Evolutionary conservation across 2,329 filamentous ascomycete genomes (phyloP).

Genomic region (Penicillium corylophilum): DNA sequence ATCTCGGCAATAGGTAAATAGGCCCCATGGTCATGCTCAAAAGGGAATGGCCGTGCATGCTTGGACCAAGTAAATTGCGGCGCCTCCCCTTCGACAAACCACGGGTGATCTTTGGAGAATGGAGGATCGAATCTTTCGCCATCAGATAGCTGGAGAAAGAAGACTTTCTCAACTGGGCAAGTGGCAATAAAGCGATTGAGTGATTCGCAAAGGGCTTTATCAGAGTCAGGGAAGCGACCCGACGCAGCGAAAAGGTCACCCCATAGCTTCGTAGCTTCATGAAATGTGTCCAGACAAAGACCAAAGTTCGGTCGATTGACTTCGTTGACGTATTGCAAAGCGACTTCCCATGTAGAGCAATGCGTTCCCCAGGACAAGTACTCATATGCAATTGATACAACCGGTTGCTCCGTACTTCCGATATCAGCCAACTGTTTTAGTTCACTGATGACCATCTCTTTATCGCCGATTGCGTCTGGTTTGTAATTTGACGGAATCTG

Average conservation of each 20-base stretch:
- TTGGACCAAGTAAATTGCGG: constrained; percentile 33
- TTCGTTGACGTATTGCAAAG: constrained; percentile 24
- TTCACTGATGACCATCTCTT: constrained; percentile 29
- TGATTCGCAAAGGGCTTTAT: constrained; percentile 21
- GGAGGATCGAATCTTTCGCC: constrained; percentile 34
- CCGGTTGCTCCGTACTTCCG: constrained; percentile 17
- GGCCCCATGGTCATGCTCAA: constrained; percentile 15
- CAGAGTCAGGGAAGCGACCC: constrained; percentile 26
- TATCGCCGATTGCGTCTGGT: constrained; percentile 24
- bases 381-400: constrained; percentile 38
- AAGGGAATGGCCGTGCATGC: constrained; percentile 33
- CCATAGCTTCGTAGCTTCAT: constrained; percentile 35
- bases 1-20: no score
- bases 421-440: constrained; percentile 33
- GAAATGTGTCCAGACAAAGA: constrained; percentile 40
- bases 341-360: constrained; percentile 35
- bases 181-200: constrained; percentile 19
- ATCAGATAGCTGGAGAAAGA: constrained; percentile 40
- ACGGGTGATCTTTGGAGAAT: constrained; percentile 29
- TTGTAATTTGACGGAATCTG: constrained; percentile 35
- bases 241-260: constrained; percentile 24
- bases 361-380: constrained; percentile 34
- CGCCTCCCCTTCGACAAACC: constrained; percentile 30
- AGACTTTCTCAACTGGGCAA: constrained; percentile 31
- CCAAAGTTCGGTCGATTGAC: constrained; percentile 39